Conservation (phyloP, 495 filamentous ascomycete genomes). For the Lichina pygmaea region DNA sequence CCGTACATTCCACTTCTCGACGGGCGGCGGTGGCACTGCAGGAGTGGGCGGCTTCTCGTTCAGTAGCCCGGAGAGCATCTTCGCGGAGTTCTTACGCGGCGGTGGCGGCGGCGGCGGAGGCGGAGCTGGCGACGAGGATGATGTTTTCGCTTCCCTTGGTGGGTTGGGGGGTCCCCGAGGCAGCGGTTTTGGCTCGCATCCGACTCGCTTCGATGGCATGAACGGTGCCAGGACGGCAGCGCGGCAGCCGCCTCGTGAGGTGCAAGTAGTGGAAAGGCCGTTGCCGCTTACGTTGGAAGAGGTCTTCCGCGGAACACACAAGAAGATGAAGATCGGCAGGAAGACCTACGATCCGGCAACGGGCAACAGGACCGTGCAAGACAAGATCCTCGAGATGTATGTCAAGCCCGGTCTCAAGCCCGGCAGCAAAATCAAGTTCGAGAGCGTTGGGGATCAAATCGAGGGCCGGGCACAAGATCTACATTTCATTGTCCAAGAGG, state of each 20-base stretch:
- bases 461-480: slow-evolving; percentile 94
- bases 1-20: slow-evolving; percentile 52
- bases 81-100: slow-evolving; percentile 45
- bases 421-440: slow-evolving; percentile 92
- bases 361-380: slow-evolving; percentile 60
- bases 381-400: slow-evolving; percentile 72
- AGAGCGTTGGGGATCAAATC: slow-evolving; percentile 84
- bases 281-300: slow-evolving; percentile 67
- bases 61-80: slow-evolving; percentile 60
- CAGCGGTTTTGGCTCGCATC: not conserved
- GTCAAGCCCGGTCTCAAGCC: slow-evolving; percentile 90
- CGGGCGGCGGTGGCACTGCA: slow-evolving; percentile 19
- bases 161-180: slow-evolving; percentile 10
- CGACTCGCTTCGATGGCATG: not conserved
- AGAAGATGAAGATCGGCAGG: slow-evolving; percentile 94
- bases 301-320: slow-evolving; percentile 54
- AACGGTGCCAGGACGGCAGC: slow-evolving; percentile 4
- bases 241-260: slow-evolving; percentile 37
- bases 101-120: slow-evolving; percentile 16
- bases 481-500: slow-evolving; percentile 83
- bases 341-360: slow-evolving; percentile 64
- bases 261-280: slow-evolving; percentile 69
- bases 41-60: slow-evolving; percentile 39
- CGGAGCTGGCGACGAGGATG: slow-evolving; percentile 24
- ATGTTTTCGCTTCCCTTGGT: slow-evolving; percentile 20